Evolutionary conservation across 257 asterid species (phyloP).

Genomic region (Solanum boliviense): DNA sequence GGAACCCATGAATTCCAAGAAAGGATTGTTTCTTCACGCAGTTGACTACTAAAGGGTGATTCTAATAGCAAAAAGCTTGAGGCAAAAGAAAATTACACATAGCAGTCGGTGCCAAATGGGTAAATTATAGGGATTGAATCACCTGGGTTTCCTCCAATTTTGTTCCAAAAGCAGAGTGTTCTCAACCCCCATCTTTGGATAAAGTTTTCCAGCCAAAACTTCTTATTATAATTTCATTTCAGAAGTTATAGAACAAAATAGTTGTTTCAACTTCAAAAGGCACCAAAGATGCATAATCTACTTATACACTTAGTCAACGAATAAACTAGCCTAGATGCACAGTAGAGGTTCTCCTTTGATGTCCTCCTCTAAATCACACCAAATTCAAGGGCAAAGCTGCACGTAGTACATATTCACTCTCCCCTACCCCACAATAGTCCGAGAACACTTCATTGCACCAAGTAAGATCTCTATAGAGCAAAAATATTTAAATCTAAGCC

Average conservation of each 20-base stretch:
- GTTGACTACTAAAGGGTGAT: neutral
- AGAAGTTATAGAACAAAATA: neutral
- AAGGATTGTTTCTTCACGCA: neutral
- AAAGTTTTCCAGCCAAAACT: neutral
- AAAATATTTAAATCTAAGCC: neutral
- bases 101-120: neutral
- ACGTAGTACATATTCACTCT: neutral
- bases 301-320: neutral
- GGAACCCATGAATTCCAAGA: neutral
- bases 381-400: neutral
- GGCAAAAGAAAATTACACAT: neutral
- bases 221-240: neutral
- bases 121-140: neutral
- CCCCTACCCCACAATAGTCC: neutral
- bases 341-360: neutral
- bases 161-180: neutral
- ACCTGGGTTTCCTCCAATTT: neutral
- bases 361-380: neutral
- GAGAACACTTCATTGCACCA: neutral
- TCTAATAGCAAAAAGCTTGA: neutral
- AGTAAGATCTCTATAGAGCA: neutral
- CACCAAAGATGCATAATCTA: neutral
- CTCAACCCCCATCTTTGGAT: neutral
- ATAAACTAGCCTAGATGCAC: neutral
- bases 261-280: neutral